phyloP scores from a whole-genome alignment of 148 eudicot species.

The Oxyria digyna region DNA sequence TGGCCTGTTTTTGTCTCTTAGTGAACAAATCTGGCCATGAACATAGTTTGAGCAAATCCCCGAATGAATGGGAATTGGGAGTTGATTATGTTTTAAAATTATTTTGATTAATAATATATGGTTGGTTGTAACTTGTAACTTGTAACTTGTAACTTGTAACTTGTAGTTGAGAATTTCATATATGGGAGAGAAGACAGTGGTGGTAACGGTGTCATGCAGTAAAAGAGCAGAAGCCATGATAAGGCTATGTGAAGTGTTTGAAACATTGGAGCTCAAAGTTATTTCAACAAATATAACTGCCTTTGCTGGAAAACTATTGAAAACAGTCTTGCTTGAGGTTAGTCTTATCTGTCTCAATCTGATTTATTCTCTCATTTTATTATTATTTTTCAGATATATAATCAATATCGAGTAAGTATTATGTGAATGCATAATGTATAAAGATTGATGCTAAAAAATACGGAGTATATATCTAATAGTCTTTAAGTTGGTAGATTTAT shows the following conservation, averaged over 20 bases:
- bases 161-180: background rate
- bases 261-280: background rate
- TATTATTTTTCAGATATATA: too few relatives aligned
- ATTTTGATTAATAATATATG: too few relatives aligned
- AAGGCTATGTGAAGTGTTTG: background rate
- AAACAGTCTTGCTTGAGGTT: background rate
- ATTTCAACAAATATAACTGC: background rate
- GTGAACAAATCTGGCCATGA: background rate
- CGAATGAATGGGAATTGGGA: background rate
- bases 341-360: background rate
- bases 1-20: background rate
- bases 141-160: background rate
- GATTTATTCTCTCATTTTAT: too few relatives aligned
- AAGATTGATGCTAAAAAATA: too few relatives aligned
- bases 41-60: background rate
- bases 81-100: background rate
- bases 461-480: too few relatives aligned
- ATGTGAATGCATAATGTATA: too few relatives aligned
- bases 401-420: too few relatives aligned
- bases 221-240: background rate
- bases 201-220: background rate
- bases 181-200: background rate
- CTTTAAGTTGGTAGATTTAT: too few relatives aligned
- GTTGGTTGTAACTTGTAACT: too few relatives aligned
- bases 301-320: background rate